These are phyloP conservation scores for Nothopassalora personata DNA, from an alignment of 2,329 filamentous ascomycete species.

Conservation along the genomic window DNA sequence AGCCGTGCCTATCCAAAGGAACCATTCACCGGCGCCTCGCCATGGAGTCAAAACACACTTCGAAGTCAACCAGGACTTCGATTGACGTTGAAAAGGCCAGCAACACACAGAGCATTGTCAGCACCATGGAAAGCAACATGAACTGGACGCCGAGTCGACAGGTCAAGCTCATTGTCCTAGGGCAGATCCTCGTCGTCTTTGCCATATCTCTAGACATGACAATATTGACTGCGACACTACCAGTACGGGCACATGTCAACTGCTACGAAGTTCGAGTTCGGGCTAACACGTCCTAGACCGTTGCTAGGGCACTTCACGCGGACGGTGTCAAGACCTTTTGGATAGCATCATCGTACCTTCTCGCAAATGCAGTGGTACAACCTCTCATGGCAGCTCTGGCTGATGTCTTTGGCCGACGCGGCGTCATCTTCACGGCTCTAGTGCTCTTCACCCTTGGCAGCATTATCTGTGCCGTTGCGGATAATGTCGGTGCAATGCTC, in stretches of 20 bases:
- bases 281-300: slow-evolving; percentile 17
- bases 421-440: slow-evolving; percentile 40
- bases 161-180: slow-evolving; percentile 40
- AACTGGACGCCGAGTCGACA: slow-evolving; percentile 37
- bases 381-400: slow-evolving; percentile 41
- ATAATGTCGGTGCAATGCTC: slow-evolving; percentile 37
- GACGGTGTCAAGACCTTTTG: slow-evolving; percentile 42
- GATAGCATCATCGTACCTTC: slow-evolving; percentile 47
- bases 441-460: slow-evolving; percentile 45
- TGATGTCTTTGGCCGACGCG: slow-evolving; percentile 46
- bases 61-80: slow-evolving; percentile 1
- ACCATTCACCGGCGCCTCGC: background rate
- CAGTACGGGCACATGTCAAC: slow-evolving; percentile 28
- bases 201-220: slow-evolving; percentile 49
- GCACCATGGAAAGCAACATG: background rate
- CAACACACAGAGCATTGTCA: background rate
- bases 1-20: background rate
- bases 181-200: slow-evolving; percentile 42
- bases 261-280: background rate
- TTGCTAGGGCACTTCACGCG: slow-evolving; percentile 35
- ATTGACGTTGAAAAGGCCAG: slow-evolving; percentile 2
- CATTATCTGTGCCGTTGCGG: slow-evolving; percentile 39
- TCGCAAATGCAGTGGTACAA: slow-evolving; percentile 41
- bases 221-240: slow-evolving; percentile 43
- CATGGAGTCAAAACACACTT: slow-evolving; percentile 4